Base-by-base conservation (phyloP, 2,329 filamentous ascomycete species). In the Westerdykella ornata region DNA sequence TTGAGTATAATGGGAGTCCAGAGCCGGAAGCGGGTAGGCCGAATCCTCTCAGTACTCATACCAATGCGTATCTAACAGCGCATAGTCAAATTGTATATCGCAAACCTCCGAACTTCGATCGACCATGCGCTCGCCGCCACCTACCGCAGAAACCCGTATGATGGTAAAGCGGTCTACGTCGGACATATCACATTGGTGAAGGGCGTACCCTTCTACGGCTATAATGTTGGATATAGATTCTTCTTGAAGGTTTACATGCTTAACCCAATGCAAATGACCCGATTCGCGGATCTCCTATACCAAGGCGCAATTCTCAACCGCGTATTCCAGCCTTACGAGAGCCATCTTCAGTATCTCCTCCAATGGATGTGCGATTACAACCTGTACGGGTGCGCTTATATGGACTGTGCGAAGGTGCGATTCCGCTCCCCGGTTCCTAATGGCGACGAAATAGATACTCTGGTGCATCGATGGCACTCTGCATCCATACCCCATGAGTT, bases 291-390 rank as follows among this genome's bases (percentile, higher is more conserved):
- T 58, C 73, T 98, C 36, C 73, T 98, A 32, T 82, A 86, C 14
- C 88, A 95, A 65, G 92, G 92, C 6, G 84, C 84, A 20, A 82
- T 98, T 33, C 78, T 97, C 78, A 86, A 86, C 60, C 78, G 77
- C 44, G 76, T 78, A 17, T 84, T 98, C 33, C 90, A 97, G 59
- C 90, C 92, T 0, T 94, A 92, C 59, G 92, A 98, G 67, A 88
- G 86, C 14, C 94, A 98, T 62, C 66, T 97, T 47, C 88, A 95
- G 59, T 97, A 89, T 62, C 70, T 96, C 7, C 74, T 92, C 8
- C 94, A 98, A 67, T 98, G 94, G 78, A 97, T 98, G 92, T 85
- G 84, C 49, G 94, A 98, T 64, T 98, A 94, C 72, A 98, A 96
- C 60, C 72, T 98, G 51, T 97, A 94, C 63, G 94, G 94, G 5